Evolutionary conservation across 768 basidiomycete species (phyloP).

Genomic region (Leccinum obscurum): DNA sequence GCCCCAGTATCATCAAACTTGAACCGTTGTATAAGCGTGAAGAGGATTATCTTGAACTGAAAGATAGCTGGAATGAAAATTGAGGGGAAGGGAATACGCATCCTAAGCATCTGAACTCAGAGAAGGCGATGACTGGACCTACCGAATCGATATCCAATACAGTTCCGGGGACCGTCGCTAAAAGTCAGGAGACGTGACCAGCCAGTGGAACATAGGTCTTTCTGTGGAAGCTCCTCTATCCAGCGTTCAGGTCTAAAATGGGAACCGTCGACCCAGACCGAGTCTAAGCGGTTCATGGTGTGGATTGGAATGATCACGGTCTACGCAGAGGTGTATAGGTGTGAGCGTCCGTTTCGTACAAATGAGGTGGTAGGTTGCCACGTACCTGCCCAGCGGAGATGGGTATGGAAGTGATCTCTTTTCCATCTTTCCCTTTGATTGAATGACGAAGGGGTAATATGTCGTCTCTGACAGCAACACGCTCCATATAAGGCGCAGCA

Average conservation of each 20-base stretch:
- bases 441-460: constrained; percentile 5
- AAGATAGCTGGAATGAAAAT: neutral
- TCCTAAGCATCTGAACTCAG: neutral
- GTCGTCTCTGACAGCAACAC: constrained; percentile 5
- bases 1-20: neutral
- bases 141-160: constrained; percentile 10
- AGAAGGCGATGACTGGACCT: neutral
- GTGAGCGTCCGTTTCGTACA: neutral
- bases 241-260: constrained; percentile 4
- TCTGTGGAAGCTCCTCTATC: constrained; percentile 1
- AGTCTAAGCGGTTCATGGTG: constrained; percentile 6
- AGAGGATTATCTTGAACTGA: constrained; percentile 8
- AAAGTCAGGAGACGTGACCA: constrained; percentile 11
- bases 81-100: neutral
- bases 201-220: constrained; percentile 6
- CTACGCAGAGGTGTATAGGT: neutral
- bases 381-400: constrained; percentile 10
- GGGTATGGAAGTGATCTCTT: constrained; percentile 3
- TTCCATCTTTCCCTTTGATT: constrained; percentile 1
- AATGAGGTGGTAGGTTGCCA: neutral
- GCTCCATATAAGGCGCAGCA: constrained; percentile 4
- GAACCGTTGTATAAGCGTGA: constrained; percentile 3
- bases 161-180: constrained; percentile 8
- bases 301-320: constrained; percentile 5
- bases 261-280: constrained; percentile 1